Evolutionary conservation across 129 eudicot species (phyloP), one percentile per base, ranked within the genome.

Genomic region (Dittrichia graveolens): DNA sequence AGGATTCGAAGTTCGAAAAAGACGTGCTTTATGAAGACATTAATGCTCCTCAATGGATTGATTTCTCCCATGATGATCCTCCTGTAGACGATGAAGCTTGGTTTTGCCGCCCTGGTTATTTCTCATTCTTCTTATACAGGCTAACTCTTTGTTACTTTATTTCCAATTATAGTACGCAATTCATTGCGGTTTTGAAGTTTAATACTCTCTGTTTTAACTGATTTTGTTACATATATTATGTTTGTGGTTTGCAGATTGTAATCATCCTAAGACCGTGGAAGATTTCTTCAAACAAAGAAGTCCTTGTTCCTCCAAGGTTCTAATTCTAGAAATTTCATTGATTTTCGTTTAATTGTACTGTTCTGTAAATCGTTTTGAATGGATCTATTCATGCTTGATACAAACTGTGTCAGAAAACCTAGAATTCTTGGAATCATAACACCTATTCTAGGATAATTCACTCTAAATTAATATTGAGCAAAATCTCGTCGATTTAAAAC

Each of bases 261-360:
- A 93, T 77, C 98, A 94, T 79, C 98, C 98, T 0, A 94, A 87
- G 83, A 84, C 90, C 3, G 85, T 82, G 70, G 98, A 90, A 52
- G 98, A 94, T 74, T 90, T 89, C 75, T 75, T 78, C 50, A 85
- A 72, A 61, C 72, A 78, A 15, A 76, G 50, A 41, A 71, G 42
- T 42, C 67, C 93, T 18, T 42, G 68, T 53, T 83, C 81, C 52
- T 65, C 87, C 5, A 92, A 89, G 95, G 96, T 89, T 70, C 67
- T 13, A 42, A 65, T 63, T 62, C 43, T 67, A 44, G 42, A n/a
- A 42, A 8, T 43, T 37, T 67, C 49, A 19, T 43, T 69, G 10
- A 53, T 81, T 80, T 72, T 7, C 4, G 14, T 31, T n/a, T 12
- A 6, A 4, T 80, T 56, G 2, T 49, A 10, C 14, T 71, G 14